A percentile compares a stretch with the other conserved stretches of the same genome.
Evolutionary conservation across 1,284 basidiomycete species (phyloP).

Genomic region (Leucoagaricus sp.): DNA sequence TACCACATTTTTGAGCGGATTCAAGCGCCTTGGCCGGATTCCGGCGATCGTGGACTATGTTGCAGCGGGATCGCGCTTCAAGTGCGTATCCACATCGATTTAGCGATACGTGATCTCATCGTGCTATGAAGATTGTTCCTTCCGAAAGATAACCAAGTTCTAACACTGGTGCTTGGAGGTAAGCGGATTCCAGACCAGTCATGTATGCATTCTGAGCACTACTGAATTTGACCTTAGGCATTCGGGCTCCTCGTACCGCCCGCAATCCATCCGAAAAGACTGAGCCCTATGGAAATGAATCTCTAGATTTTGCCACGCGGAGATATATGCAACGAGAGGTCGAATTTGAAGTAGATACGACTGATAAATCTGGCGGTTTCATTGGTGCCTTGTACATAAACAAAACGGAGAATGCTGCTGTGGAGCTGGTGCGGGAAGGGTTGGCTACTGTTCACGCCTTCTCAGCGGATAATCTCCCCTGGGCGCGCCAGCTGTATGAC

Average conservation of each 20-base stretch:
- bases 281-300: conserved; percentile 88
- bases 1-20: conserved; percentile 83
- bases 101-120: neutral
- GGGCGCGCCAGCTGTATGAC: conserved; percentile 77
- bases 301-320: conserved; percentile 78
- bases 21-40: conserved; percentile 88
- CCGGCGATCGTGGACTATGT: conserved; percentile 93
- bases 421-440: conserved; percentile 84
- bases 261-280: conserved; percentile 83
- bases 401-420: conserved; percentile 84
- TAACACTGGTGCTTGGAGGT: conserved; percentile 90
- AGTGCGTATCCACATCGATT: conserved; percentile 47
- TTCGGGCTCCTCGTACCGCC: conserved; percentile 82
- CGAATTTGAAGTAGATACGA: conserved; percentile 87
- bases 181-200: conserved; percentile 18
- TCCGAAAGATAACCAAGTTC: conserved; percentile 89
- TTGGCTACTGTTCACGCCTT: conserved; percentile 86
- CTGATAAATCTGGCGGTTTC: conserved; percentile 96
- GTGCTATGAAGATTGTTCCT: conserved; percentile 63
- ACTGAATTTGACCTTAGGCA: conserved; percentile 46
- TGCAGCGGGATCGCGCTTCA: conserved; percentile 91
- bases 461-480: conserved; percentile 82
- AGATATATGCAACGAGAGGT: conserved; percentile 94
- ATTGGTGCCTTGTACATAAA: conserved; percentile 89
- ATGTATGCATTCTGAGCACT: neutral